phyloP scores from a whole-genome alignment of 1,284 basidiomycete species.

The Malassezia nana region DNA sequence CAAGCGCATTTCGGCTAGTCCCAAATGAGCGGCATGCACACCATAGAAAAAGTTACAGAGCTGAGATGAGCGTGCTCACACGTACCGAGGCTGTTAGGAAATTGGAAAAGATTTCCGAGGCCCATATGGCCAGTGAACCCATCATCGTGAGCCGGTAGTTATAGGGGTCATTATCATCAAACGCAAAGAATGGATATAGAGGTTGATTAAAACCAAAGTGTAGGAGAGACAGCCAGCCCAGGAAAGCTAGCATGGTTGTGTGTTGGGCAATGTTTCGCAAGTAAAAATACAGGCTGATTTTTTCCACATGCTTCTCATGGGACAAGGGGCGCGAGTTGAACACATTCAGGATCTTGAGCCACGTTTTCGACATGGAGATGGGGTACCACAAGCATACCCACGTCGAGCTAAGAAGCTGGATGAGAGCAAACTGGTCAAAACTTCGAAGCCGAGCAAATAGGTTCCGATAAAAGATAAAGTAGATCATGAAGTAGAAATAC shows the following conservation, averaged over 20 bases:
- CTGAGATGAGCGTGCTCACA: conserved; percentile 16
- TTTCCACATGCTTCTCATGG: conserved; percentile 53
- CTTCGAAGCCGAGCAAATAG: conserved; percentile 48
- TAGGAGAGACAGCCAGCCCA: conserved; percentile 52
- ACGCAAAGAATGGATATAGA: conserved; percentile 56
- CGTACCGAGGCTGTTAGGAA: conserved; percentile 49
- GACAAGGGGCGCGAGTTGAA: conserved; percentile 51
- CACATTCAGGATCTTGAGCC: conserved; percentile 50
- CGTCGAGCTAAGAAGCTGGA: conserved; percentile 54
- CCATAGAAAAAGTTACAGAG: conserved; percentile 51
- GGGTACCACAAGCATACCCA: conserved; percentile 54
- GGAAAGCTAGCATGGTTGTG: conserved; percentile 51
- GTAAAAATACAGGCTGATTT: conserved; percentile 52
- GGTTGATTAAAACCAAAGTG: conserved; percentile 54
- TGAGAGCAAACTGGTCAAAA: conserved; percentile 51
- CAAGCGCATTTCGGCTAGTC: conserved; percentile 53
- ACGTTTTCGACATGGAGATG: conserved; percentile 52
- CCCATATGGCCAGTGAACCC: conserved; percentile 54
- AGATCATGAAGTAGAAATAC: conserved; percentile 49
- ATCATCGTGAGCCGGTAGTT: conserved; percentile 55
- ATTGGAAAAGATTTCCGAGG: conserved; percentile 52
- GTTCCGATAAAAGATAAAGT: conserved; percentile 50
- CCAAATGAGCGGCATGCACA: conserved; percentile 53
- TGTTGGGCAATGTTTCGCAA: conserved; percentile 56
- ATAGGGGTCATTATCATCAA: conserved; percentile 54